Evolutionary conservation across 192 early-diverging fungal species (phyloP).

Genomic region (Backusella australiensis): DNA sequence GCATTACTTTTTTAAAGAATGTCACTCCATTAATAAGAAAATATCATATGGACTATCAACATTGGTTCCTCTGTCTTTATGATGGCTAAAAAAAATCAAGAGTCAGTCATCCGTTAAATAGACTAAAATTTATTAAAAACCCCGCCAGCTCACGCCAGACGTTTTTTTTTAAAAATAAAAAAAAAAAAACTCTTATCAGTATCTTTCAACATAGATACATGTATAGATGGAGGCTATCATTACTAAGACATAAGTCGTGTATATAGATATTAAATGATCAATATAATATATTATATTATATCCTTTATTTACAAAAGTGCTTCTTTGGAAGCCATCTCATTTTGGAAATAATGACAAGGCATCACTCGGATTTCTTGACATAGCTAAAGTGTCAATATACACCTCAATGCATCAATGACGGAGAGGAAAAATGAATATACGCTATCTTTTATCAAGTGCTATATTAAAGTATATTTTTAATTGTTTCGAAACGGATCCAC

Average conservation of each 20-base stretch:
- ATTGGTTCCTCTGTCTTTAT: background rate
- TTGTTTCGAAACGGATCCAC: background rate
- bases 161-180: too few species aligned
- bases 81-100: background rate
- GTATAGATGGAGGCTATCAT: background rate
- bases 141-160: background rate
- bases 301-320: too few species aligned
- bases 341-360: too few species aligned
- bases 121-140: background rate
- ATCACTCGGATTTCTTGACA: too few species aligned
- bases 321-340: too few species aligned
- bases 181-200: background rate
- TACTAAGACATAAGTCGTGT: background rate
- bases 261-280: background rate
- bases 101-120: background rate
- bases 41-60: background rate
- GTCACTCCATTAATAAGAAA: background rate
- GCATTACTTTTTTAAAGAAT: too few species aligned
- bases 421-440: too few species aligned
- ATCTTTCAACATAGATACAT: background rate
- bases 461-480: background rate
- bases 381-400: too few species aligned
- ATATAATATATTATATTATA: background rate
- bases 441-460: too few species aligned
- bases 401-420: too few species aligned